Evolutionary conservation across 2,329 filamentous ascomycete genomes (phyloP).

Genomic region (Trichoderma cornu-damae): DNA sequence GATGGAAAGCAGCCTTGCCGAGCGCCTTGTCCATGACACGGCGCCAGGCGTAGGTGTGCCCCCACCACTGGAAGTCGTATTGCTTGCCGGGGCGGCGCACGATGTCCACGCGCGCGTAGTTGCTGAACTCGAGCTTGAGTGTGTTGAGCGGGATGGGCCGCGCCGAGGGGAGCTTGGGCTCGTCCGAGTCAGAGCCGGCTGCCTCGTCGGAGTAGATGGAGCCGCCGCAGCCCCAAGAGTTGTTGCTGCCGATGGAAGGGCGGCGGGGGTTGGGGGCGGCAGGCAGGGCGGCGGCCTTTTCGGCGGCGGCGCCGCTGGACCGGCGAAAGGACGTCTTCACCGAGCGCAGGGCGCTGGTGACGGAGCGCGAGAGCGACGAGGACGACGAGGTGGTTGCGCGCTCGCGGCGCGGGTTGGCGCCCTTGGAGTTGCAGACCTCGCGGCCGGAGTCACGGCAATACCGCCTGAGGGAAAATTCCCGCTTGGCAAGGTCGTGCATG

Average conservation of each 20-base stretch:
- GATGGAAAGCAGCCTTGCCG: conserved; percentile 68
- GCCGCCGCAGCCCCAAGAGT: conserved; percentile 14
- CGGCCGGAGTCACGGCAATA: conserved; percentile 91
- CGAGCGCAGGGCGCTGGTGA: conserved; percentile 47
- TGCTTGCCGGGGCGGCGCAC: conserved; percentile 64
- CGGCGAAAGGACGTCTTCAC: conserved; percentile 36
- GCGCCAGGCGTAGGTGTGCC: conserved; percentile 77
- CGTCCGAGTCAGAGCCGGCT: conserved; percentile 5
- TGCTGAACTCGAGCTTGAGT: conserved; percentile 90
- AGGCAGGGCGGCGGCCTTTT: conserved; percentile 5
- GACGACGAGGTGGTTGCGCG: conserved; percentile 14
- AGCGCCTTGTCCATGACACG: conserved; percentile 67
- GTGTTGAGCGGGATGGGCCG: conserved; percentile 56
- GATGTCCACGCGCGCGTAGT: conserved; percentile 89
- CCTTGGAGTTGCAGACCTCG: conserved; percentile 81
- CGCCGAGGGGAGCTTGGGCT: conserved; percentile 23
- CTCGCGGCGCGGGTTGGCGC: conserved; percentile 48
- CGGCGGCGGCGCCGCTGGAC: conserved; percentile 20
- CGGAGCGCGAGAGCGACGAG: conserved; percentile 39
- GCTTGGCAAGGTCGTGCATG: conserved; percentile 82
- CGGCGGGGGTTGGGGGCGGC: conserved; percentile 11
- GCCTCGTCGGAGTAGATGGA: conserved; percentile 14
- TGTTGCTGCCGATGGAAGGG: conserved; percentile 17
- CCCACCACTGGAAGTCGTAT: conserved; percentile 96
- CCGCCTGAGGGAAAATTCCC: conserved; percentile 84